Conservation (phyloP, 2,329 filamentous ascomycete genomes). For the Onygenales sp. region DNA sequence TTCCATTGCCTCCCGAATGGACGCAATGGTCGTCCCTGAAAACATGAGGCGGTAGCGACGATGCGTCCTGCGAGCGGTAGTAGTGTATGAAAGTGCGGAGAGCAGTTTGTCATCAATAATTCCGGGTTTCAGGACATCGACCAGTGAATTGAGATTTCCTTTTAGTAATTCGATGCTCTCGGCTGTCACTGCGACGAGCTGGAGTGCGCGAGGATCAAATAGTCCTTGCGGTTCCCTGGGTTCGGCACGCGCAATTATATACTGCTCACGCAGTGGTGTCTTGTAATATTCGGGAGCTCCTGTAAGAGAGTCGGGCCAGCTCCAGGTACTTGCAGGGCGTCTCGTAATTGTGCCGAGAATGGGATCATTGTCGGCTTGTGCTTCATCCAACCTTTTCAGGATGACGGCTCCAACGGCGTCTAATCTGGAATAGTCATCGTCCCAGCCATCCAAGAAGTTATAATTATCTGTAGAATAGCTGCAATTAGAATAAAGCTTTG, state of each 20-base stretch:
- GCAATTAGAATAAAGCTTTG: no score
- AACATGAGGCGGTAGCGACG: constrained; percentile 29
- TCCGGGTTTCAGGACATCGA: constrained; percentile 38
- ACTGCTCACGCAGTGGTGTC: background rate
- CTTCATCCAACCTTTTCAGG: constrained; percentile 71
- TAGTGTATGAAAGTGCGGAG: constrained; percentile 51
- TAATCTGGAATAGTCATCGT: constrained; percentile 74
- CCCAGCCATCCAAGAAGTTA: constrained; percentile 71
- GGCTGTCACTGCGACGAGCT: constrained; percentile 48
- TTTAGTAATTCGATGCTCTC: constrained; percentile 37
- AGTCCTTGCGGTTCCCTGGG: constrained; percentile 11
- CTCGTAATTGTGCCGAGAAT: constrained; percentile 65
- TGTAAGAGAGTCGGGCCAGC: constrained; percentile 72
- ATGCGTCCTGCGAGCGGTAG: constrained; percentile 54
- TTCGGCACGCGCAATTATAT: background rate
- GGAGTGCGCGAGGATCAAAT: constrained; percentile 35
- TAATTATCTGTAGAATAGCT: no score
- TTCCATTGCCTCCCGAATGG: constrained; percentile 8
- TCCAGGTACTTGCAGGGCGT: constrained; percentile 71
- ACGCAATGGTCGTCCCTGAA: constrained; percentile 15
- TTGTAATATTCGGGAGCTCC: constrained; percentile 44
- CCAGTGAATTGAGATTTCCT: constrained; percentile 45
- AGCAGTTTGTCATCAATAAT: constrained; percentile 39
- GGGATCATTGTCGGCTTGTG: constrained; percentile 61
- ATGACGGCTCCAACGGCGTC: constrained; percentile 67